phyloP scores from a whole-genome alignment of 768 basidiomycete genomes.

The Imleria badia region DNA sequence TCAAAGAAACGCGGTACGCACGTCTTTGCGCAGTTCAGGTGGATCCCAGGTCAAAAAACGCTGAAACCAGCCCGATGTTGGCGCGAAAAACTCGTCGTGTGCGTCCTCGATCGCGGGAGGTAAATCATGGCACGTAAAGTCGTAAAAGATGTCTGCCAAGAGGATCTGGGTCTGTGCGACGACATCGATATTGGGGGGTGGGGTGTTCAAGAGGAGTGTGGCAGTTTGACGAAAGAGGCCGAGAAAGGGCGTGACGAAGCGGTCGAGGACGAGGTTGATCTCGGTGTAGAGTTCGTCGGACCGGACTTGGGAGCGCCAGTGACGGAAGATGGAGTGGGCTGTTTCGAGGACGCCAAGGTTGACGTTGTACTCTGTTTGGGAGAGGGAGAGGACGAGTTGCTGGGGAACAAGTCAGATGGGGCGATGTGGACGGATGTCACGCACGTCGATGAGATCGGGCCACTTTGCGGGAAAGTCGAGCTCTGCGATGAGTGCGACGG shows the following conservation, averaged over 20 bases:
- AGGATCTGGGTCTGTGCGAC: constrained; percentile 76
- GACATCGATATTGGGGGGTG: constrained; percentile 41
- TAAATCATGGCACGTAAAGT: constrained; percentile 92
- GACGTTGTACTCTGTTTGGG: constrained; percentile 73
- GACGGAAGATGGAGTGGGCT: constrained; percentile 92
- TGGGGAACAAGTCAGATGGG: constrained; percentile 33
- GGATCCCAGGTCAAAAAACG: constrained; percentile 82
- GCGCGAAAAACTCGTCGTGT: constrained; percentile 78
- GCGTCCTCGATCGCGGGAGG: constrained; percentile 93
- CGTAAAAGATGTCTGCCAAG: constrained; percentile 86
- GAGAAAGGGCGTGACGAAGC: constrained; percentile 84
- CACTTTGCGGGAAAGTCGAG: constrained; percentile 90
- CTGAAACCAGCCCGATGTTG: constrained; percentile 69
- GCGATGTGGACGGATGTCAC: constrained; percentile 32
- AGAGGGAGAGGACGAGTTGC: constrained; percentile 89
- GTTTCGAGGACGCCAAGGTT: constrained; percentile 92
- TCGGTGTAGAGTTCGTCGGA: constrained; percentile 84
- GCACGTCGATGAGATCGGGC: constrained; percentile 86
- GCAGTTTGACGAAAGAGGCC: constrained; percentile 75
- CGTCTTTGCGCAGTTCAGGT: constrained; percentile 63
- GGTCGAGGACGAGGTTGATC: constrained; percentile 86
- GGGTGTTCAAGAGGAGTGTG: constrained; percentile 45
- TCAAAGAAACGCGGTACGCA: constrained; percentile 27
- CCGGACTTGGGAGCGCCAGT: constrained; percentile 90
- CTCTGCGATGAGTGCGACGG: constrained; percentile 87